phyloP scores from a whole-genome alignment of 2,329 filamentous ascomycete genomes.

The Pyrenophora seminiperda region DNA sequence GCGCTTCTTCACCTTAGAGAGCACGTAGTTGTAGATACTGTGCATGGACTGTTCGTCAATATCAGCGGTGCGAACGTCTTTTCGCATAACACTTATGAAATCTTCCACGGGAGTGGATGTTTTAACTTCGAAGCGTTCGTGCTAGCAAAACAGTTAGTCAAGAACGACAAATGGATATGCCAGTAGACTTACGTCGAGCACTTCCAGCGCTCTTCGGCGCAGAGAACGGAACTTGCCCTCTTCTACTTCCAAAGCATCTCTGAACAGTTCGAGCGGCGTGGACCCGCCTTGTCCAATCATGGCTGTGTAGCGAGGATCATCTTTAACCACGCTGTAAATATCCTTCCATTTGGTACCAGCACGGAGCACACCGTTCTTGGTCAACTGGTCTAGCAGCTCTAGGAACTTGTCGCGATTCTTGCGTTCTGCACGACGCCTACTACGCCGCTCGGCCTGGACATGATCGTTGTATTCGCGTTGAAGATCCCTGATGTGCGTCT shows the following conservation, averaged over 20 bases:
- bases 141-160: constrained; percentile 56
- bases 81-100: constrained; percentile 79
- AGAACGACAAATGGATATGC: not conserved
- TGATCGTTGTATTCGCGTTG: constrained; percentile 91
- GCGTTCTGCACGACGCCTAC: constrained; percentile 79
- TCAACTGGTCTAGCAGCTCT: constrained; percentile 74
- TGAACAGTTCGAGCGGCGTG: constrained; percentile 88
- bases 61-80: constrained; percentile 85
- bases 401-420: constrained; percentile 83
- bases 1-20: constrained; percentile 82
- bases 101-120: constrained; percentile 86
- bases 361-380: constrained; percentile 78
- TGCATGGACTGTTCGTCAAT: constrained; percentile 79
- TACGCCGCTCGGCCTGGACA: constrained; percentile 83
- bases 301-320: constrained; percentile 80
- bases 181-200: constrained; percentile 75
- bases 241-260: constrained; percentile 93
- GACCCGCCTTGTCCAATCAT: constrained; percentile 87
- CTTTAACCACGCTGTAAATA: constrained; percentile 73
- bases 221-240: constrained; percentile 82
- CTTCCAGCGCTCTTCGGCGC: constrained; percentile 83
- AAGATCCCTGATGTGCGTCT: constrained; percentile 90
- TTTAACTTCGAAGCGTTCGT: constrained; percentile 89
- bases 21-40: constrained; percentile 84
- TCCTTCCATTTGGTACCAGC: constrained; percentile 90